phyloP scores from a whole-genome alignment of 2,329 filamentous ascomycete genomes.

The Claviceps sorghi region DNA sequence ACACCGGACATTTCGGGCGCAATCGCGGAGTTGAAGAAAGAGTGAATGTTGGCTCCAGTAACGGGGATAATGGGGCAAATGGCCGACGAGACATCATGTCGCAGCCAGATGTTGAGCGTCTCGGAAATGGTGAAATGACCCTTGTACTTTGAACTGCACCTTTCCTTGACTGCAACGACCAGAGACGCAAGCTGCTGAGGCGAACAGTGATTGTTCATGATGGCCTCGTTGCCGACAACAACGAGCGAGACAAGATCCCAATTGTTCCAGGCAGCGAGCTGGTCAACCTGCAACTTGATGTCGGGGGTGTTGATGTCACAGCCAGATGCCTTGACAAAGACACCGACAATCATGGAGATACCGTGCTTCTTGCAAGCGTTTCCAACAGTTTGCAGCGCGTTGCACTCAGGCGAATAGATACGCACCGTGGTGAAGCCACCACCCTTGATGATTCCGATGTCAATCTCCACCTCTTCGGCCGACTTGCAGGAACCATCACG shows the following conservation, averaged over 20 bases:
- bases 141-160: slow-evolving; percentile 55
- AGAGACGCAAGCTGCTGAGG: slow-evolving; percentile 52
- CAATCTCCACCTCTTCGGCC: slow-evolving; percentile 37
- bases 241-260: slow-evolving; percentile 68
- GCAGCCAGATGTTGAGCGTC: slow-evolving; percentile 64
- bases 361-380: slow-evolving; percentile 49
- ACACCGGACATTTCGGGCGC: slow-evolving; percentile 51
- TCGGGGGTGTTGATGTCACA: slow-evolving; percentile 43
- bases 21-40: slow-evolving; percentile 74
- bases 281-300: slow-evolving; percentile 57
- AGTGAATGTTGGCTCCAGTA: slow-evolving; percentile 75
- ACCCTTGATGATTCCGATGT: slow-evolving; percentile 46
- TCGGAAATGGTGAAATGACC: slow-evolving; percentile 75
- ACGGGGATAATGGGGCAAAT: slow-evolving; percentile 68
- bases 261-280: slow-evolving; percentile 56
- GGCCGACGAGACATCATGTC: slow-evolving; percentile 36
- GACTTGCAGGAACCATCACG: slow-evolving; percentile 49
- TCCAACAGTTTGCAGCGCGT: slow-evolving; percentile 62
- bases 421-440: slow-evolving; percentile 60
- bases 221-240: slow-evolving; percentile 80
- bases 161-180: slow-evolving; percentile 49
- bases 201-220: slow-evolving; percentile 58
- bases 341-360: slow-evolving; percentile 69
- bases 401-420: slow-evolving; percentile 87
- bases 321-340: slow-evolving; percentile 61